Evolutionary conservation across 768 basidiomycete species (phyloP), one percentile per base, ranked within the genome.

Genomic region (Boletus patriciae): DNA sequence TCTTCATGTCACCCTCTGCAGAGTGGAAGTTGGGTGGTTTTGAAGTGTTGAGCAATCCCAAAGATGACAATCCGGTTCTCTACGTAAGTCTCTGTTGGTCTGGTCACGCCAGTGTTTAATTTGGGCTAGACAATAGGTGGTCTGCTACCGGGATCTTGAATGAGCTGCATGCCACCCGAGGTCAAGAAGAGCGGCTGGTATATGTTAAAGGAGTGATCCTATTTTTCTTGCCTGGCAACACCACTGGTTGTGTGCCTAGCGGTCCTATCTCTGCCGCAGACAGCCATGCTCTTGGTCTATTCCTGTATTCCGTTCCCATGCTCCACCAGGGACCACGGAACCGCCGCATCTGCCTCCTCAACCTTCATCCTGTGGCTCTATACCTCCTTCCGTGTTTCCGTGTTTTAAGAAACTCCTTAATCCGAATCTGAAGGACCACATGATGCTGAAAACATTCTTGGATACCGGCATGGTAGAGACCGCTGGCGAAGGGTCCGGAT

Each of bases 21-120:
- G 97, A 99, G 76, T 98, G 96, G 97, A 92, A 92, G 67, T 76
- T 99, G 9, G 95, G 92, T 19, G 96, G 96, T 1, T 94, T 98
- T 66, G 97, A 99, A 65, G 74, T 96, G 0, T 71, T 97, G 59
- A 94, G 92, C 63, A 91, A 81, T 62, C 81, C 87, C 11, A 90
- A 85, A 63, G 95, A 98, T 50, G 86, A 90, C 15, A 70, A 78
- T 44, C 83, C 90, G 33, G 82, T 90, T 16, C 76, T 94, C 67
- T 96, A 90, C 78, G 93, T 94, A 74, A 73, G 88, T 62, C 6
- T 40, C 40, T 61, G 21, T 55, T 43, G 38, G 42, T 25, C 47
- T 25, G 11, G 23, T 60, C 19, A 19, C 4, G 13, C 50, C 50
- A 49, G 50, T 66, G 55, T 65, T 48, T 47, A 49, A 60, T 64